A percentile compares a stretch with the other conserved stretches of the same genome.
Evolutionary conservation across 768 basidiomycete species (phyloP).

Genomic region (Daedalea quercina): DNA sequence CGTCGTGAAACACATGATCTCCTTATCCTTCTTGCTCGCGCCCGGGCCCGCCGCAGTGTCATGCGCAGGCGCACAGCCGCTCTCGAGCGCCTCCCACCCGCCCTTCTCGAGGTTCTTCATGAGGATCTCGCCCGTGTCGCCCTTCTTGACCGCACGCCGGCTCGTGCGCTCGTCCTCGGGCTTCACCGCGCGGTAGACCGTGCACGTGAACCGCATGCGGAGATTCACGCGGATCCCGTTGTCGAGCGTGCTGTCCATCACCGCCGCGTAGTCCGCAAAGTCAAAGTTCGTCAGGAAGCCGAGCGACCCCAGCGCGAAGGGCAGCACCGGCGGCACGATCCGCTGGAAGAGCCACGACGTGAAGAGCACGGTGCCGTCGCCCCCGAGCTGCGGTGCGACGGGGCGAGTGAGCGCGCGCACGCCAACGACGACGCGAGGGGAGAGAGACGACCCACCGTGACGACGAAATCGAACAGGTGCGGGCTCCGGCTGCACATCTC

Average conservation of each 20-base stretch:
- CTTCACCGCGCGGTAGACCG: slow-evolving; percentile 88
- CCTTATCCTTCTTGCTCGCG: slow-evolving; percentile 72
- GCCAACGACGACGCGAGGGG: neutral
- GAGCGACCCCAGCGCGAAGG: slow-evolving; percentile 94
- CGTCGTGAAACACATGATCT: slow-evolving; percentile 98
- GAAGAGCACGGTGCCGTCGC: slow-evolving; percentile 97
- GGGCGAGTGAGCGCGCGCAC: neutral
- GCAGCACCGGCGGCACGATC: slow-evolving; percentile 96
- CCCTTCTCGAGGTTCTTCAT: slow-evolving; percentile 88
- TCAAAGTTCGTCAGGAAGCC: slow-evolving; percentile 98
- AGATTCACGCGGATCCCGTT: slow-evolving; percentile 94
- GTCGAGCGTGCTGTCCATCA: slow-evolving; percentile 86
- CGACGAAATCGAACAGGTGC: slow-evolving; percentile 94
- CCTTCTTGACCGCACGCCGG: slow-evolving; percentile 85
- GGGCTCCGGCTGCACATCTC: slow-evolving; percentile 90
- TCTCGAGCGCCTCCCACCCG: slow-evolving; percentile 96
- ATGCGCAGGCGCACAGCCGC: slow-evolving; percentile 48
- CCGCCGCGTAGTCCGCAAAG: slow-evolving; percentile 76
- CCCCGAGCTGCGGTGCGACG: slow-evolving; percentile 72
- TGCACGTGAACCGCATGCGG: slow-evolving; percentile 99
- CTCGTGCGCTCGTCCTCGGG: slow-evolving; percentile 56
- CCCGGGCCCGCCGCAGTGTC: slow-evolving; percentile 28
- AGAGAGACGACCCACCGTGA: slow-evolving; percentile 62
- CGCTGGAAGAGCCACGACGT: slow-evolving; percentile 99
- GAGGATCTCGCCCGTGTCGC: slow-evolving; percentile 92